Evolutionary conservation across 331 rosid genomes (phyloP).

Genomic region (Malus hybrid): DNA sequence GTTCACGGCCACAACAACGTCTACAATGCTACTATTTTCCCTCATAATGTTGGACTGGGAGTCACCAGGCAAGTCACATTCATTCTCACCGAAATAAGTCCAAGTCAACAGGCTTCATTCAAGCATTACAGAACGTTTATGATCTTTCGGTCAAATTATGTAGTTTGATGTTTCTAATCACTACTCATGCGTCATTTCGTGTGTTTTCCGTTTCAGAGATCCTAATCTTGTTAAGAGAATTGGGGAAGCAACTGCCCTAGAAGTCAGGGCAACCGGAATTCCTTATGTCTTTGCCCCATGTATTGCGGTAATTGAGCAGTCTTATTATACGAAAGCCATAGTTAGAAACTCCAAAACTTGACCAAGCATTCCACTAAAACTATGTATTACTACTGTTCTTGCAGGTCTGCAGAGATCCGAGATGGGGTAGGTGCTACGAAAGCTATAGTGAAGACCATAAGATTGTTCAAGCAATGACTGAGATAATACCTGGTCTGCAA

Average conservation of each 20-base stretch:
- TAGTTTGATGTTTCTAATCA: not conserved
- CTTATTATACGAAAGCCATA: too few relatives aligned
- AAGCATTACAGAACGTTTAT: not conserved
- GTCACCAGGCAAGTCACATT: slow-evolving; percentile 53
- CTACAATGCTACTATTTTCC: slow-evolving; percentile 66
- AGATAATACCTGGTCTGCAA: slow-evolving; percentile 61
- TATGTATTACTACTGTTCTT: too few relatives aligned
- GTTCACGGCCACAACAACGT: slow-evolving; percentile 82
- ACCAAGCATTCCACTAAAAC: too few relatives aligned
- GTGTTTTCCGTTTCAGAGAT: slow-evolving; percentile 29
- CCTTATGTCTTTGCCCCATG: too few relatives aligned
- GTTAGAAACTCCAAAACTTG: too few relatives aligned
- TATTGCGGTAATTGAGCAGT: too few relatives aligned
- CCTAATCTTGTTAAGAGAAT: slow-evolving; percentile 46
- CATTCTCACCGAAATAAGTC: not conserved
- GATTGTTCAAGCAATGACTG: slow-evolving; percentile 57
- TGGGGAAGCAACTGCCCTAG: too few relatives aligned
- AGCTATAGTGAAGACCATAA: slow-evolving; percentile 59
- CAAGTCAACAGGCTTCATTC: not conserved
- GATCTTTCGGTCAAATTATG: not conserved
- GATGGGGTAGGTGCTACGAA: slow-evolving; percentile 35
- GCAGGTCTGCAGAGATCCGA: too few relatives aligned
- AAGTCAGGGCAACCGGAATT: too few relatives aligned
- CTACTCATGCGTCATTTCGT: not conserved
- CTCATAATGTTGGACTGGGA: slow-evolving; percentile 82